A percentile compares a stretch with the other conserved stretches of the same genome.
These are phyloP conservation scores for Phytophthora idaei DNA, from an alignment of 352 stramenopile species.

Conservation along the genomic window DNA sequence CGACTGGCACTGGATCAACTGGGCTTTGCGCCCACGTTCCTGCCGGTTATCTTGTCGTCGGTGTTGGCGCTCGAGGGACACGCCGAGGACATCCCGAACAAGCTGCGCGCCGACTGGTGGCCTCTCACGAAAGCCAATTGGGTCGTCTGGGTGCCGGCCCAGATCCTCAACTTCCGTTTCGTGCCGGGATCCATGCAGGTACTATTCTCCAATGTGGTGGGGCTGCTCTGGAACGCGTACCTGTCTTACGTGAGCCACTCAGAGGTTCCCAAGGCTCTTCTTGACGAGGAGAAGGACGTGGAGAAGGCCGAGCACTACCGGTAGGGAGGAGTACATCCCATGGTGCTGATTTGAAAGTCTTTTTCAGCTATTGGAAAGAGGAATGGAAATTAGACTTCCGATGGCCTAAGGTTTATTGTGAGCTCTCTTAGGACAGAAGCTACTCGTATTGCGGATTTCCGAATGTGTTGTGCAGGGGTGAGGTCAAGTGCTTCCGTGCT, in stretches of 20 bases:
- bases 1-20: constrained; percentile 80
- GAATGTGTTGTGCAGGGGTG: constrained; percentile 36
- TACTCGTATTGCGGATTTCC: constrained; percentile 30
- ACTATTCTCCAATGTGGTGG: constrained; percentile 84
- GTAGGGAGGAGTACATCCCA: background rate
- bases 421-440: constrained; percentile 1
- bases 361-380: constrained; percentile 9
- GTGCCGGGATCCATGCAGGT: constrained; percentile 78
- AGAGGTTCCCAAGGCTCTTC: constrained; percentile 22
- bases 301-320: constrained; percentile 10
- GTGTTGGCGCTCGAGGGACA: constrained; percentile 72
- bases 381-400: constrained; percentile 23
- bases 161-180: constrained; percentile 85
- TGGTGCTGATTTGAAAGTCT: background rate
- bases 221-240: constrained; percentile 86
- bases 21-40: constrained; percentile 73
- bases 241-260: constrained; percentile 79
- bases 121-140: constrained; percentile 78
- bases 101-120: constrained; percentile 82
- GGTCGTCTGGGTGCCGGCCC: constrained; percentile 79
- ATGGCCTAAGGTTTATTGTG: constrained; percentile 19
- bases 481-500: constrained; percentile 54
- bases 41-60: constrained; percentile 75
- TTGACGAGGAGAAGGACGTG: constrained; percentile 9
- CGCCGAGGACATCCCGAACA: constrained; percentile 55